Base-by-base conservation (phyloP, 176 grass and related monocot species). In the Oryza brachyantha region DNA sequence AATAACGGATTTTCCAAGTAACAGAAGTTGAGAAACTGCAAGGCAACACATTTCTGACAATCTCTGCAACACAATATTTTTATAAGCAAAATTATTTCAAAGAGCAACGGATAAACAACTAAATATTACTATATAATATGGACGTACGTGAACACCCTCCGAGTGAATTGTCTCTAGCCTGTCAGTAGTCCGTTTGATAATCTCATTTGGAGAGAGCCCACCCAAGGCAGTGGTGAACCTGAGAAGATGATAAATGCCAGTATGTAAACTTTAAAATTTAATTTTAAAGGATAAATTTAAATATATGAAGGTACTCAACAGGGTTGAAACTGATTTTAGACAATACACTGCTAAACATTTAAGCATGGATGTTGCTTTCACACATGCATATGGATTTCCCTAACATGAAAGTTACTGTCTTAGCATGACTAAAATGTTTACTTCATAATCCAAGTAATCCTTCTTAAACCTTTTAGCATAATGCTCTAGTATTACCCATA, bases 161-260 rank as follows among this genome's bases (percentile, higher is more conserved):
- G 96, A 99, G 68, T 99, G 92, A 84, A 95, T 88, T 36, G 77
- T 93, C 72, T 99, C 96, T 62, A 99, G 88, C 74, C 92, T 99
- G 82, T 93, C 76, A 37, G 81, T 95, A 66, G 90, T 90, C 76
- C 90, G 64, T 91, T 93, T 93, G 75, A 99, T 87, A 68, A 99
- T 93, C 65, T 99, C 96, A 73, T 89, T 88, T 41, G 88, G 81
- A 67, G 90, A 87, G 87, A 99, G 96, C 68, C 92, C 96, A 63
- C 88, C 88, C 39, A 99, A 83, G 48, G 88, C 74, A 77, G 75
- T 84, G 35, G 90, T 81, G 70, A 95, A 99, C 83, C 95, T 98
- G 83, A 38, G 72, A 60, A 89, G 14, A 21, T 2, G 10, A 79
- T 52, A 54, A 36, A 68, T 74, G 21, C 70, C 75, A 71, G 29